phyloP scores from a whole-genome alignment of 129 eudicot species.

The Flaveria bidentis region DNA sequence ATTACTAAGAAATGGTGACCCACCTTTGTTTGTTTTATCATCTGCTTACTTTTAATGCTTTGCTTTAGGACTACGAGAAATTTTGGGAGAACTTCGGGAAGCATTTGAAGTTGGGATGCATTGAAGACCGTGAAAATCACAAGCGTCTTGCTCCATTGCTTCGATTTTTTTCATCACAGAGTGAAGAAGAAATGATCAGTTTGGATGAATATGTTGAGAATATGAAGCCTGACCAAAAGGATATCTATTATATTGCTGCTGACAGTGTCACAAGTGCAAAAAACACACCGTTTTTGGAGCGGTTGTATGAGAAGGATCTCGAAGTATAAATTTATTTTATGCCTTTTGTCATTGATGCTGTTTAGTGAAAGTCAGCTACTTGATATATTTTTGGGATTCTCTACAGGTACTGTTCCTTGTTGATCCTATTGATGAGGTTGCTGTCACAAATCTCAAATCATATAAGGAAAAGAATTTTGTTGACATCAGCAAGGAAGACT shows the following conservation, averaged over 20 bases:
- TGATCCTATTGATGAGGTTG: constrained; percentile 93
- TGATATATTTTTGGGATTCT: constrained; percentile 7
- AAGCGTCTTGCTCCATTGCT: constrained; percentile 86
- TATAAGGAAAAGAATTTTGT: constrained; percentile 81
- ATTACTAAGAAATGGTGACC: neutral
- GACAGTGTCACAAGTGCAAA: constrained; percentile 91
- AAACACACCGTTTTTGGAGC: constrained; percentile 89
- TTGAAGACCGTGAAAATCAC: constrained; percentile 95
- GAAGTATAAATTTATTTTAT: constrained; percentile 38
- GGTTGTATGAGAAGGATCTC: constrained; percentile 80
- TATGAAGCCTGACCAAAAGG: constrained; percentile 94
- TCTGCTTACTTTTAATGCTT: neutral
- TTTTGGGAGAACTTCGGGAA: constrained; percentile 98
- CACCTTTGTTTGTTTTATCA: neutral
- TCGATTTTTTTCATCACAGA: constrained; percentile 85
- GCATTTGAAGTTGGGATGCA: constrained; percentile 84
- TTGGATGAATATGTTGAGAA: constrained; percentile 90
- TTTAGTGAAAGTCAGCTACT: neutral
- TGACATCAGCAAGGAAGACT: constrained; percentile 92
- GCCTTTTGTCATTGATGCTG: neutral
- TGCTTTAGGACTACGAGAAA: constrained; percentile 70
- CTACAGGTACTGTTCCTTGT: constrained; percentile 77
- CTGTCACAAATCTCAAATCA: constrained; percentile 76
- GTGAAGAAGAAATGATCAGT: constrained; percentile 84
- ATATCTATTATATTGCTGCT: constrained; percentile 86